Conservation (phyloP, 2,329 filamentous ascomycete genomes). For the Amauroascus niger region DNA sequence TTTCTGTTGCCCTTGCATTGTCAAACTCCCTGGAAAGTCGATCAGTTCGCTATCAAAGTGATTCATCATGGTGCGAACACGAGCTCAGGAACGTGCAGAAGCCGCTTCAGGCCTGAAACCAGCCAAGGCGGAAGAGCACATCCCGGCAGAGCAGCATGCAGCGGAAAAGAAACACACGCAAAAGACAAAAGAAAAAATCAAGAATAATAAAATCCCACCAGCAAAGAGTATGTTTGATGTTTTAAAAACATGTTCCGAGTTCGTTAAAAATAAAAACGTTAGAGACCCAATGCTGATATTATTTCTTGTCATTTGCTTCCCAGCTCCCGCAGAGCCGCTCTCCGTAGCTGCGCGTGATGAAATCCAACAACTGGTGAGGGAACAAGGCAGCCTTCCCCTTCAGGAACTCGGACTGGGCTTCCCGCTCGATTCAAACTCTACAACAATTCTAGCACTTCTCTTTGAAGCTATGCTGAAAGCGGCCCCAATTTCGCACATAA, state of each 20-base stretch:
- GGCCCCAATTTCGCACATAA: slow-evolving; percentile 4
- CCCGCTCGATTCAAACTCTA: neutral
- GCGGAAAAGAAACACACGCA: slow-evolving; percentile 3
- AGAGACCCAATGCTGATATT: neutral
- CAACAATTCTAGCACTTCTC: slow-evolving; percentile 2
- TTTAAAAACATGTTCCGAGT: neutral
- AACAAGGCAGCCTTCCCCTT: slow-evolving; percentile 2
- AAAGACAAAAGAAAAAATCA: neutral
- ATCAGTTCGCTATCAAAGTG: no score
- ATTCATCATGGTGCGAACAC: neutral
- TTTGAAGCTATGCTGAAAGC: slow-evolving; percentile 9
- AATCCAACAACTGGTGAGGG: neutral
- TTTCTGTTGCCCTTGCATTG: no score
- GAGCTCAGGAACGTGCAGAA: slow-evolving; percentile 6
- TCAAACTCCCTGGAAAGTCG: no score
- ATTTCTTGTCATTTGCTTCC: neutral
- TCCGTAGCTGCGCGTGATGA: neutral
- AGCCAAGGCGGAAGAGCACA: neutral
- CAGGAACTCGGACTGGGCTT: neutral
- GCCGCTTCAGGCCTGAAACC: neutral
- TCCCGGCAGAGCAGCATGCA: neutral
- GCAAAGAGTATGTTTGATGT: neutral
- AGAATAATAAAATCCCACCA: neutral
- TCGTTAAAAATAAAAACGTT: no score
- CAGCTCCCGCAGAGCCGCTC: neutral